Evolutionary conservation across 179 eudicot species (phyloP), one percentile per base, ranked within the genome.

Genomic region (Silene noctiflora): DNA sequence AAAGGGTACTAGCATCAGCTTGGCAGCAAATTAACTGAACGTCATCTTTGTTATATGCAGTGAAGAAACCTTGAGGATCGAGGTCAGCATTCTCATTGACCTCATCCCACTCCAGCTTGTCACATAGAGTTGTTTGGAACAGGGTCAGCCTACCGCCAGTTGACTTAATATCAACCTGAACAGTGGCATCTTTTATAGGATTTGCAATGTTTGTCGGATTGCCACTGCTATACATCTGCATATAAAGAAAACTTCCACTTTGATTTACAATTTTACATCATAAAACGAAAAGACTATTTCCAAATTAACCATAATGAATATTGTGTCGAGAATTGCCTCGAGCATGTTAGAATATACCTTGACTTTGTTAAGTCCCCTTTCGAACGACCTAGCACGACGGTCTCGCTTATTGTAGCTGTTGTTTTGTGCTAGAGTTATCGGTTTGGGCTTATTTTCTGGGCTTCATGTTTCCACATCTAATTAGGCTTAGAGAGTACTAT

Each of bases 151-250:
- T 89, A 83, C 98, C 98, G 56, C 87, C 94, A 69, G 58, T 72
- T 72, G 97, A 87, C 86, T 88, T 90, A 42, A 94, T 89, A 83
- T 91, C 96, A 83, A 94, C 85, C 78, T 92, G 97, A 84, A 90
- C 94, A 85, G 88, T 87, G 74, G 90, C 97, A 81, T 94, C 98
- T 75, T 88, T 90, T 65, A 94, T 87, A 62, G 98, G 98, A 83
- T 94, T 94, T 66, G 96, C 94, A 77, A 91, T 90, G 83, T 94
- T 94, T 75, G 98, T 90, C 42, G 98, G 98, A 81, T 94, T 94
- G 71, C 97, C 97, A 81, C 98, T 94, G 88, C 98, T 94, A 78
- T 94, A 94, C 96, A 94, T 94, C 98, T 94, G 91, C 75, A 84
- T 71, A 14, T 80, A 69, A 69, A 76, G 72, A 53, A 27, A 29